Evolutionary conservation across 495 filamentous ascomycete genomes (phyloP), one percentile per base, ranked within the genome.

Genomic region (Neurospora sublineolata): DNA sequence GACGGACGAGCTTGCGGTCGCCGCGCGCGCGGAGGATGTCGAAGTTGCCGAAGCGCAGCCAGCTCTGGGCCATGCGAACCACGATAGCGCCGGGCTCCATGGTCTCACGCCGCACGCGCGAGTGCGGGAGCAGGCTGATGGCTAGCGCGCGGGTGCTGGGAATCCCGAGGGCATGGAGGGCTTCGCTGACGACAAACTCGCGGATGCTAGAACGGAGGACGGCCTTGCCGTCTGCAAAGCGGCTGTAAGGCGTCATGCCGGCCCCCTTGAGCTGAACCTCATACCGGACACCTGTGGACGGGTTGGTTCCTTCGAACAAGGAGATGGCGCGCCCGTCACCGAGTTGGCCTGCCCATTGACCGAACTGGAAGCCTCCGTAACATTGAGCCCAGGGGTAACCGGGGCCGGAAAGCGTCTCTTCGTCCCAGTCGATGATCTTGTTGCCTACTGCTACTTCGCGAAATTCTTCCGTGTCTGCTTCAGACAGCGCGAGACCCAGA

Each of bases 311-410:
- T 77, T 99, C 95, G 75, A 97, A 99, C 0, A 99, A 84, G 67
- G 92, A 94, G 74, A 99, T 97, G 37, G 94, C 95, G 46, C 95
- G 87, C 69, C 95, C 95, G 76, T 99, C 95, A 71, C 95, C 95
- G 11, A 99, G 89, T 80, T 99, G 95, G 9, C 94, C 93, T 4
- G 95, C 95, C 96, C 96, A 99, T 74, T 89, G 86, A 41, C 93
- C 93, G 78, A 92, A 92, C 75, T 92, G 91, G 79, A 87, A 92
- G 6, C 94, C 95, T 71, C 95, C 95, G 81, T 99, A 99, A 79
- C 94, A 97, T 81, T 97, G 94, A 40, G 96, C 93, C 95, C 95
- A 99, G 14, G 95, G 96, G 78, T 98, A 97, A 41, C 94, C 88
- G 5, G 89, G 90, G 36, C 86, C 82, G 58, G 88, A 84, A 80